phyloP scores from a whole-genome alignment of 148 eudicot species.

The Camellia lanceoleosa region DNA sequence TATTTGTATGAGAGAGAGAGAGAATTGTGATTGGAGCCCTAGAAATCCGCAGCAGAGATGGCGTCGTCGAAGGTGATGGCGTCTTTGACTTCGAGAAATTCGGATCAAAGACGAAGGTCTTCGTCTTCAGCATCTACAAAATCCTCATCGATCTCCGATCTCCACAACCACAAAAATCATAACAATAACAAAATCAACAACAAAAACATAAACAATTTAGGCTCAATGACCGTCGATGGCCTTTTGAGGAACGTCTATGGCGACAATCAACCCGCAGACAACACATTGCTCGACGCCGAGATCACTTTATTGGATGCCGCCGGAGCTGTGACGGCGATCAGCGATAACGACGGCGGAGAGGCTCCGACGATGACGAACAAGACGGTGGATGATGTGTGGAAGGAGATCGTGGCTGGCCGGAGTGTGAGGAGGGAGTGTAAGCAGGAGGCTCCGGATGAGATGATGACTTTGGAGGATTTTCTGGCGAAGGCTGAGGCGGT shows the following conservation, averaged over 20 bases:
- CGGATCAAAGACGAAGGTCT: constrained; percentile 38
- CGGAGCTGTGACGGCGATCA: constrained; percentile 48
- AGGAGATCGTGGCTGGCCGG: constrained; percentile 56
- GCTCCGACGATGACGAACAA: constrained; percentile 16
- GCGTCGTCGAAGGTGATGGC: constrained; percentile 61
- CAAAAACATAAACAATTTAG: background rate
- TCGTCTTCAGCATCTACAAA: constrained; percentile 16
- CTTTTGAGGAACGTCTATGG: constrained; percentile 21
- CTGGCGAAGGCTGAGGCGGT: constrained; percentile 60
- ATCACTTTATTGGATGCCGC: constrained; percentile 55
- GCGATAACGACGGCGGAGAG: constrained; percentile 12
- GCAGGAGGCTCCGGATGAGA: constrained; percentile 48
- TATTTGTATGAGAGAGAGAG: background rate
- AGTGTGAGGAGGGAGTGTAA: constrained; percentile 45
- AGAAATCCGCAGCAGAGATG: constrained; percentile 27
- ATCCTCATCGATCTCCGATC: constrained; percentile 31
- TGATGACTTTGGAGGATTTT: constrained; percentile 93
- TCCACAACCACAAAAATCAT: constrained; percentile 7
- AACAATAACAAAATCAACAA: background rate
- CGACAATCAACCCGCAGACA: constrained; percentile 15
- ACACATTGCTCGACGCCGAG: constrained; percentile 33
- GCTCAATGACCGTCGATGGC: constrained; percentile 30
- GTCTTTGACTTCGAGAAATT: constrained; percentile 34
- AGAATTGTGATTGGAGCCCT: constrained; percentile 9
- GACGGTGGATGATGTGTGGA: constrained; percentile 86